Percentiles rank a stretch among this genome's conserved stretches.
Evolutionary conservation across 2,329 filamentous ascomycete genomes (phyloP).

Genomic region (Alternaria arborescens): DNA sequence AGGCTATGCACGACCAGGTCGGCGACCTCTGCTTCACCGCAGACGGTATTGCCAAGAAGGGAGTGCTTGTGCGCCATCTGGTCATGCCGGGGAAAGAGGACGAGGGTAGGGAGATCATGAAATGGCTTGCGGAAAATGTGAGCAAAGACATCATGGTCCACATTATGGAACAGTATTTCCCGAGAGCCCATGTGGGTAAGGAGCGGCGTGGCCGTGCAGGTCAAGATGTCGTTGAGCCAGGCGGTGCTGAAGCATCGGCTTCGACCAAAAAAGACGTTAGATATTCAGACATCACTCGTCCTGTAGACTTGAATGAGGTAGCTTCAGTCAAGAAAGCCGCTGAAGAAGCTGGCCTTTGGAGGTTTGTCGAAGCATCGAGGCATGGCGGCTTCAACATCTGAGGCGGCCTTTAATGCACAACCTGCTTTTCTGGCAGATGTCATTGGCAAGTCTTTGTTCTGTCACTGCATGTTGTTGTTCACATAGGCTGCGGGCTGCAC

Average conservation of each 20-base stretch:
- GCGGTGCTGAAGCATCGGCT: conserved; percentile 31
- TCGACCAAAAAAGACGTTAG: conserved; percentile 60
- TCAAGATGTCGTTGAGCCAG: conserved; percentile 46
- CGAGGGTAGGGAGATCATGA: conserved; percentile 77
- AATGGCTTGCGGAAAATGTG: conserved; percentile 76
- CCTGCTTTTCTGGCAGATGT: neutral
- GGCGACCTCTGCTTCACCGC: conserved; percentile 83
- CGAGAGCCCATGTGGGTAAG: conserved; percentile 83
- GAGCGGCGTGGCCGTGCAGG: conserved; percentile 47
- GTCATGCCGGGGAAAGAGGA: conserved; percentile 84
- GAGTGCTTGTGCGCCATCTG: conserved; percentile 78
- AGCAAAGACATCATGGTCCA: conserved; percentile 81
- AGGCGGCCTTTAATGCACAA: conserved; percentile 4
- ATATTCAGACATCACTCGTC: conserved; percentile 82
- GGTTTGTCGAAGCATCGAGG: conserved; percentile 73
- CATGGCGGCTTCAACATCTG: conserved; percentile 64
- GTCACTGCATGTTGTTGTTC: neutral
- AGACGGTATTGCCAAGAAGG: conserved; percentile 81
- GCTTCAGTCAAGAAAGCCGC: conserved; percentile 72
- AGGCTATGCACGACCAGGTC: conserved; percentile 81
- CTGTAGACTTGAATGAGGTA: conserved; percentile 71
- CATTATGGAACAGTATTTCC: conserved; percentile 89
- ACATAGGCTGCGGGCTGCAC: neutral
- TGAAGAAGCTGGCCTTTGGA: conserved; percentile 76
- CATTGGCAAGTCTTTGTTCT: neutral